Conservation (phyloP, 2,329 filamentous ascomycete species). For the Fusarium sacchari region DNA sequence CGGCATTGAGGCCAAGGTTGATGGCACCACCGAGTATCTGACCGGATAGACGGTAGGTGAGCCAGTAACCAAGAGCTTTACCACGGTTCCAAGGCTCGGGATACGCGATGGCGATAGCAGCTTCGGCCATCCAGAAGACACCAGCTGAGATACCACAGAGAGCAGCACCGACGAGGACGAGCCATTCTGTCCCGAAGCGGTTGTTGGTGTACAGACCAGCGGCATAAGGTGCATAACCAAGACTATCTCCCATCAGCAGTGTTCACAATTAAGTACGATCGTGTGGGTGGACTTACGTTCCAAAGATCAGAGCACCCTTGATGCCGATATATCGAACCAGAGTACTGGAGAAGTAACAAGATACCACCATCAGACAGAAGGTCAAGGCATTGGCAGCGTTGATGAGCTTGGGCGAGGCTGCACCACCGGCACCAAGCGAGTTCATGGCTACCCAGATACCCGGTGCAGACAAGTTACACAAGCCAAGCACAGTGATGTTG, state of each 20-base stretch:
- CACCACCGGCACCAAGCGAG: constrained; percentile 75
- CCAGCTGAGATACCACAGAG: constrained; percentile 76
- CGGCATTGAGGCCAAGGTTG: constrained; percentile 72
- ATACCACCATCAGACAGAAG: constrained; percentile 78
- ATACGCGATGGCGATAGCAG: constrained; percentile 77
- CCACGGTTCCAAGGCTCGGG: constrained; percentile 76
- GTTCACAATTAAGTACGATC: accelerated
- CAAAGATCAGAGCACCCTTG: constrained; percentile 75
- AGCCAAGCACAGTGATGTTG: constrained; percentile 76
- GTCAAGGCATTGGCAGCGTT: constrained; percentile 77
- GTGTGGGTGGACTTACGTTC: constrained; percentile 59
- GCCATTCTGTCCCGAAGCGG: constrained; percentile 74
- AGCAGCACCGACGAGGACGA: constrained; percentile 73
- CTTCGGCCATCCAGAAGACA: constrained; percentile 80
- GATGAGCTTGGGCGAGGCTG: constrained; percentile 71
- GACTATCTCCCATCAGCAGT: constrained; percentile 42
- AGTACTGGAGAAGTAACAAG: constrained; percentile 72
- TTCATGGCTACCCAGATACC: constrained; percentile 82
- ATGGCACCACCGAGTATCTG: constrained; percentile 79
- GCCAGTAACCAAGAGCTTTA: constrained; percentile 74
- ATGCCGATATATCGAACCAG: constrained; percentile 76
- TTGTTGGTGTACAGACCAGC: constrained; percentile 79
- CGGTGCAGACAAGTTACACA: constrained; percentile 76
- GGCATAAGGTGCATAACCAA: constrained; percentile 77
- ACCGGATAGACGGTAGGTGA: constrained; percentile 66